These are phyloP conservation scores for Boletus sp. DNA, from an alignment of 768 basidiomycete genomes.

Conservation along the genomic window DNA sequence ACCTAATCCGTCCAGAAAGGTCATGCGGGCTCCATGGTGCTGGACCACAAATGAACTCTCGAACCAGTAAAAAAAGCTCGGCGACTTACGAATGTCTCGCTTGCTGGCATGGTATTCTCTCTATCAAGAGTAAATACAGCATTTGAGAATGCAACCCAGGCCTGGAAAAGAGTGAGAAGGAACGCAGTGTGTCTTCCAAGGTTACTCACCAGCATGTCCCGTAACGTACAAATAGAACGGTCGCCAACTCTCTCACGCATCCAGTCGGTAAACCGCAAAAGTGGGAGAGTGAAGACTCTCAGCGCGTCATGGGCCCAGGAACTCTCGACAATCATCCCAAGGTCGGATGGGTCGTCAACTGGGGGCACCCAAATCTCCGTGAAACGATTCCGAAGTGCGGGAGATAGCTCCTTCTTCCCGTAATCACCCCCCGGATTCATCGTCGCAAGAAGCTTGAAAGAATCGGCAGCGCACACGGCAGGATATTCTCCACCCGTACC, in stretches of 20 bases:
- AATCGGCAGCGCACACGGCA: conserved; percentile 56
- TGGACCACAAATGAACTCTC: conserved; percentile 32
- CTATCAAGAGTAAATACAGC: conserved; percentile 38
- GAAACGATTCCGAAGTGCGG: conserved; percentile 94
- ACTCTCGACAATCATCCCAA: conserved; percentile 70
- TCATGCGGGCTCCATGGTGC: conserved; percentile 94
- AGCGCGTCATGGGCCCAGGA: conserved; percentile 63
- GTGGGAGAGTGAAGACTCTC: conserved; percentile 47
- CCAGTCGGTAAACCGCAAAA: conserved; percentile 85
- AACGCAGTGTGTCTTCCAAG: background rate
- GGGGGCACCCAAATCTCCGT: conserved; percentile 99
- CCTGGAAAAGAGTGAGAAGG: conserved; percentile 42
- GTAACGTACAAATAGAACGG: conserved; percentile 64
- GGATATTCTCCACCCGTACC: conserved; percentile 69
- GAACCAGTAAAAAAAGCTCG: background rate
- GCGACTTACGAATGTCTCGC: conserved; percentile 66
- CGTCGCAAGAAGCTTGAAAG: conserved; percentile 90
- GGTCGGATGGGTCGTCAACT: conserved; percentile 67
- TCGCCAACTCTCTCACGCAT: conserved; percentile 60
- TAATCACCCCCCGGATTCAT: conserved; percentile 99
- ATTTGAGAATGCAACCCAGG: conserved; percentile 92
- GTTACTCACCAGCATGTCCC: conserved; percentile 78
- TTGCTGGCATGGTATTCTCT: conserved; percentile 33
- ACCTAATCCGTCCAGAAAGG: conserved; percentile 83
- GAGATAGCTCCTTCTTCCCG: conserved; percentile 97